A percentile compares a stretch with the other conserved stretches of the same genome.
Evolutionary conservation across 2,329 filamentous ascomycete species (phyloP).

Genomic region (Kalmusia sp.): DNA sequence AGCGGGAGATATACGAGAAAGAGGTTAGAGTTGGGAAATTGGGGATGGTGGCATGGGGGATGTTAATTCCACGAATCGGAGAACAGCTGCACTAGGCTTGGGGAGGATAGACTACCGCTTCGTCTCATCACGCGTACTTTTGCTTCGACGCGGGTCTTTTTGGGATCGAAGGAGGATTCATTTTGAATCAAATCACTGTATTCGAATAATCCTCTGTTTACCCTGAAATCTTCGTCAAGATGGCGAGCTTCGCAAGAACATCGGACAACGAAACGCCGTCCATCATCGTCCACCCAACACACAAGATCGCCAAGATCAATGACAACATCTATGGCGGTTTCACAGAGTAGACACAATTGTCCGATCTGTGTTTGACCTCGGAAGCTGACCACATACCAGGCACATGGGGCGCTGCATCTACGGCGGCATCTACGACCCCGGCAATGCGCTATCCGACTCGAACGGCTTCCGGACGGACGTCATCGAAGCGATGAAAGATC

Average conservation of each 20-base stretch:
- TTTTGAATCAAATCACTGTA: background rate
- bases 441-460: slow-evolving; percentile 73
- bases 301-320: slow-evolving; percentile 76
- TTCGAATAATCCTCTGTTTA: background rate
- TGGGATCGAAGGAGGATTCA: background rate
- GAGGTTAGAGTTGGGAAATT: slow-evolving; percentile 12
- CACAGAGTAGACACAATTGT: slow-evolving; percentile 76
- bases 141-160: slow-evolving; percentile 3
- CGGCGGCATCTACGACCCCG: slow-evolving; percentile 82
- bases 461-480: slow-evolving; percentile 83
- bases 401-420: slow-evolving; percentile 93
- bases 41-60: background rate
- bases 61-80: slow-evolving; percentile 24
- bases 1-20: background rate
- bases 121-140: slow-evolving; percentile 2
- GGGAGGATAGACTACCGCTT: background rate
- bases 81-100: background rate
- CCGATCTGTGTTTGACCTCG: too few species aligned
- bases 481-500: slow-evolving; percentile 73
- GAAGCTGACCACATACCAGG: slow-evolving; percentile 52
- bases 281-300: slow-evolving; percentile 69
- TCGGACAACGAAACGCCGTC: slow-evolving; percentile 65
- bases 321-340: slow-evolving; percentile 85
- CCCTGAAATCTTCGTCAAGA: slow-evolving; percentile 38
- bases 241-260: slow-evolving; percentile 78